These are phyloP conservation scores for Ophiostoma populinum DNA, from an alignment of 2,329 filamentous ascomycete genomes.

Conservation along the genomic window DNA sequence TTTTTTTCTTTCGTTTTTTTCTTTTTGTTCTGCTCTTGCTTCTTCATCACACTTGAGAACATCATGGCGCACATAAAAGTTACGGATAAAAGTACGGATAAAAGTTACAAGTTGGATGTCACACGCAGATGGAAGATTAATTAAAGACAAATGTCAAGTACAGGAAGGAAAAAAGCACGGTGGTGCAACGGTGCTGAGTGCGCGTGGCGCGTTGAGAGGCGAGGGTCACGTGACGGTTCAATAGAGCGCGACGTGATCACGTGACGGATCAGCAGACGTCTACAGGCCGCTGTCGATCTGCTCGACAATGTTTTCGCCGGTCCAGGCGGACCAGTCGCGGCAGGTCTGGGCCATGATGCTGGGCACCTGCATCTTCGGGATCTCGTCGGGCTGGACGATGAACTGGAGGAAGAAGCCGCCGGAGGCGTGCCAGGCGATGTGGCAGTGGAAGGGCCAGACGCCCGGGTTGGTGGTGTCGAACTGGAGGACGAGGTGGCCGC, in stretches of 20 bases:
- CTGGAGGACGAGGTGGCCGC: conserved; percentile 32
- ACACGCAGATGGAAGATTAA: too few species aligned
- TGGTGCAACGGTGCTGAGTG: too few species aligned
- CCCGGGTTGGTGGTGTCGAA: conserved; percentile 26
- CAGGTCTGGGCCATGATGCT: conserved; percentile 33
- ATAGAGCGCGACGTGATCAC: too few species aligned
- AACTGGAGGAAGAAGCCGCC: conserved; percentile 35
- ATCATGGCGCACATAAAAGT: too few species aligned
- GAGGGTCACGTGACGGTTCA: too few species aligned
- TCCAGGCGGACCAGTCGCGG: conserved; percentile 33
- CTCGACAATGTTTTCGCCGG: conserved; percentile 25
- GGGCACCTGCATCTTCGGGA: conserved; percentile 25
- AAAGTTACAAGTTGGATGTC: too few species aligned
- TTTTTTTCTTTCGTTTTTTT: background rate
- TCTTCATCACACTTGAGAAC: background rate
- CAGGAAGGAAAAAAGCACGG: too few species aligned
- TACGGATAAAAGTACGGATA: too few species aligned
- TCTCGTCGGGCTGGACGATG: conserved; percentile 25
- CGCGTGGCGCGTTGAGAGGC: too few species aligned
- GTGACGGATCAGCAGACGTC: too few species aligned
- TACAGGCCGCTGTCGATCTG: conserved; percentile 38
- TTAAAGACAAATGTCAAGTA: too few species aligned
- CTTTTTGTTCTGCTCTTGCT: background rate
- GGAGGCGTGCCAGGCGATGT: conserved; percentile 36
- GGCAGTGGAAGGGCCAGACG: conserved; percentile 10